phyloP scores from a whole-genome alignment of 208 protist species.

The Acanthamoeba quina region DNA sequence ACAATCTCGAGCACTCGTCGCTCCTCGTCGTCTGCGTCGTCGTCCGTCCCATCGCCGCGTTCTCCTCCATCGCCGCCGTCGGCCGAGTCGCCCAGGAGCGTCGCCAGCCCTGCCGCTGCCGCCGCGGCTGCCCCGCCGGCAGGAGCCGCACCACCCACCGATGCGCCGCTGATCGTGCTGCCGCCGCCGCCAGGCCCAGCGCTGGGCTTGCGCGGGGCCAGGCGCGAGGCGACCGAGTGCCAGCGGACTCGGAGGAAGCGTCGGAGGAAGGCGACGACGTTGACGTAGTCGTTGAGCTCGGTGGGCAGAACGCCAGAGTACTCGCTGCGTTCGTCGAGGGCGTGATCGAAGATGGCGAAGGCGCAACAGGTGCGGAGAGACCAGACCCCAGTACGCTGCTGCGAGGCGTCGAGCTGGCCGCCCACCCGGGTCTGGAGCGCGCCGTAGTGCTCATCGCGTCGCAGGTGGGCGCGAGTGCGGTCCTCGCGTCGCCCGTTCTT shows the following conservation, averaged over 20 bases:
- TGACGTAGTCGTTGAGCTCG: conserved; percentile 28
- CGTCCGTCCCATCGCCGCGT: neutral
- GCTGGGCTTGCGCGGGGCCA: neutral
- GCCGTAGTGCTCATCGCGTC: neutral
- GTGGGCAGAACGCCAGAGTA: neutral
- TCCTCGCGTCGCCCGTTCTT: conserved; percentile 4
- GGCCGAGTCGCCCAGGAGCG: neutral
- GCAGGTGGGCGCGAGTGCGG: neutral
- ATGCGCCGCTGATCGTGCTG: neutral
- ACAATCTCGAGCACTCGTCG: neutral
- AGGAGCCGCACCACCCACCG: neutral
- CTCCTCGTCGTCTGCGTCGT: neutral
- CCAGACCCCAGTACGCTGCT: neutral
- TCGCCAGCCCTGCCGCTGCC: neutral
- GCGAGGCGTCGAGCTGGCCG: neutral
- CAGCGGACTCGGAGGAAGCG: neutral
- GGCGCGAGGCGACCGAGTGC: neutral
- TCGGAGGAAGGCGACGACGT: neutral
- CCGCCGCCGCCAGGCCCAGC: neutral
- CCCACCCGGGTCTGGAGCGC: neutral
- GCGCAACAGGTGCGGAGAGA: neutral
- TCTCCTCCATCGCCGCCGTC: neutral
- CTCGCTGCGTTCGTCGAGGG: conserved; percentile 15
- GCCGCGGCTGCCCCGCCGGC: neutral
- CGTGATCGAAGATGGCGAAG: conserved; percentile 3